These are phyloP conservation scores for Borovskyia barvae DNA, from an alignment of 208 protist genomes.

Conservation along the genomic window DNA sequence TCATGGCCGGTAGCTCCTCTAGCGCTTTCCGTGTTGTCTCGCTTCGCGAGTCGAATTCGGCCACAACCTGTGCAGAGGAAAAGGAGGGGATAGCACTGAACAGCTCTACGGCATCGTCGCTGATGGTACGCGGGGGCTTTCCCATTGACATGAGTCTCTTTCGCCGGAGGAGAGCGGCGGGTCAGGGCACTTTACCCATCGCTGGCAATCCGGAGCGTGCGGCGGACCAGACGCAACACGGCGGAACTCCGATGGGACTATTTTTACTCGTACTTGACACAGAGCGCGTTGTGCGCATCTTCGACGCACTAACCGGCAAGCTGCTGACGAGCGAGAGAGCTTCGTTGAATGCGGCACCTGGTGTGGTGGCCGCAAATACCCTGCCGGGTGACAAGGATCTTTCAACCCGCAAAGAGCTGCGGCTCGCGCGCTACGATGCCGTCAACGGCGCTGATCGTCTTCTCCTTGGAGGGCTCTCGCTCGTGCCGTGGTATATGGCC, in stretches of 20 bases:
- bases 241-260: constrained; percentile 25
- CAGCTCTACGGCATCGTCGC: neutral
- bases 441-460: constrained; percentile 49
- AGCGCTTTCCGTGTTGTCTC: constrained; percentile 48
- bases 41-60: too few species aligned
- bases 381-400: too few species aligned
- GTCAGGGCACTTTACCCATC: too few species aligned
- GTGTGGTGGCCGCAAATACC: too few species aligned
- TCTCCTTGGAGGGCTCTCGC: constrained; percentile 64
- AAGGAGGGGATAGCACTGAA: too few species aligned
- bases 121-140: constrained; percentile 44
- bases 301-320: constrained; percentile 55
- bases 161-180: constrained; percentile 11
- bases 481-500: constrained; percentile 67
- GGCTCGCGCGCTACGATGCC: constrained; percentile 68
- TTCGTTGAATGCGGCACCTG: too few species aligned
- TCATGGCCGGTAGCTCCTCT: constrained; percentile 20
- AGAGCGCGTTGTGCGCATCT: constrained; percentile 66
- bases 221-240: neutral
- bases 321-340: constrained; percentile 20
- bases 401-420: constrained; percentile 24
- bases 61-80: too few species aligned
- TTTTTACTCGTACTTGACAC: constrained; percentile 74
- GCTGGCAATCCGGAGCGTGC: too few species aligned
- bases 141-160: constrained; percentile 80